A percentile compares a stretch with the other conserved stretches of the same genome.
Evolutionary conservation across 129 eudicot species (phyloP).

Genomic region (Flaveria robusta): DNA sequence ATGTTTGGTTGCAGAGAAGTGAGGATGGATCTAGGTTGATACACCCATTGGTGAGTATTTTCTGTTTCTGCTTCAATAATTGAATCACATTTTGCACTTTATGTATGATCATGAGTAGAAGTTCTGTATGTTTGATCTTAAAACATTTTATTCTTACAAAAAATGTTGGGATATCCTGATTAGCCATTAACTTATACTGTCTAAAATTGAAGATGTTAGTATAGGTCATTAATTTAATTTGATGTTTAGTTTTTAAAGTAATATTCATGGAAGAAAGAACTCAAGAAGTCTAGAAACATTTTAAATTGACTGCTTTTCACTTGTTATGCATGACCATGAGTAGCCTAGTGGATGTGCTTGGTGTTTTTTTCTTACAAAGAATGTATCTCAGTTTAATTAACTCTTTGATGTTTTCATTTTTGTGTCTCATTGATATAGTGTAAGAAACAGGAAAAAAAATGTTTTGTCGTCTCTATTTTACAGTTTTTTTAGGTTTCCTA

Average conservation of each 20-base stretch:
- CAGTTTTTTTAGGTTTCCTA: not conserved
- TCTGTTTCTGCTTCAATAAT: not conserved
- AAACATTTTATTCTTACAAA: too few species aligned
- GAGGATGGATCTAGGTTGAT: slow-evolving; percentile 75
- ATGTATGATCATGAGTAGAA: not conserved
- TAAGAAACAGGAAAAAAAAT: not conserved
- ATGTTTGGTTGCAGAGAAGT: slow-evolving; percentile 76
- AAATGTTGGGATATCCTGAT: too few species aligned
- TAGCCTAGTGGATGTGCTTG: too few species aligned
- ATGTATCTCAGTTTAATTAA: too few species aligned
- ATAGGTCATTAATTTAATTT: not conserved
- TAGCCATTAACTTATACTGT: too few species aligned
- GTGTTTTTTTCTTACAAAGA: too few species aligned
- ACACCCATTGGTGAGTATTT: slow-evolving; percentile 74
- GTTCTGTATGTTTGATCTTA: not conserved
- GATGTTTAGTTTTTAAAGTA: not conserved
- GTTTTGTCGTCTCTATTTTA: not conserved
- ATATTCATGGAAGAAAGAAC: not conserved
- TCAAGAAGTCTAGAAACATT: too few species aligned
- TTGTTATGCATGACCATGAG: slow-evolving; percentile 16
- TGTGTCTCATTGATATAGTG: not conserved
- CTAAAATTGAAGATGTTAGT: too few species aligned
- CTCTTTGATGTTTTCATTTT: not conserved
- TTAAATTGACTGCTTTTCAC: not conserved
- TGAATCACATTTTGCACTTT: not conserved